Evolutionary conservation across 805 yeast species (phyloP), one percentile per base, ranked within the genome.

Genomic region (Scheffersomyces stipitis): DNA sequence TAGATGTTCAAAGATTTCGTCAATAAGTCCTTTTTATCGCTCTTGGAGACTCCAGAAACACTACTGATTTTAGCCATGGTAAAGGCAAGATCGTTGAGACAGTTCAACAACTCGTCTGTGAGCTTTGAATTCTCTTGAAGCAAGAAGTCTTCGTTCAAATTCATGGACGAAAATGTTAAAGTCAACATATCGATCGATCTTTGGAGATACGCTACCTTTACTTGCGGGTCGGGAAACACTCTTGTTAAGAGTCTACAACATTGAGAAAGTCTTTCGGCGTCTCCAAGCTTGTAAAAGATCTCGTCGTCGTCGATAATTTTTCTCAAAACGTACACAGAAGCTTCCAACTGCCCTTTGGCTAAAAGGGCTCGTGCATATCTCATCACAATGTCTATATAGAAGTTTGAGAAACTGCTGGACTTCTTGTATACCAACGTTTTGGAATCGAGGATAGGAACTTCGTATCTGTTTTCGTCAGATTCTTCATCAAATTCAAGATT

Each of bases 331-430:
- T 41, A 36, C 15, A 64, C 45, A 2, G 71, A 54, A 2, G 52
- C 45, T n/a, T 58, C 52, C 18, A 59, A 47, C 40, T 63, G 50
- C 20, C 71, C 72, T 38, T 68, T 66, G 16, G 74, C 71, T 24
- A 69, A 52, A 24, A 69, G 48, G 13, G 73, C 64, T 36, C 56
- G 58, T 26, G 71, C 60, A 48, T 69, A 69, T 20, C 75, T 49
- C 31, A 66, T 50, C 22, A 67, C 62, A 24, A 69, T 64, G 44
- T 69, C 73, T 30, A 68, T 58, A 42, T 69, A 69, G 51, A 69
- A 69, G 48, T 69, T 67, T 22, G 71, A 54, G 42, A 67, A 64
- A 9, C 42, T 51, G 14, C 46, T 44, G 8, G 68, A 62, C 30
- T 60, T 59, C 22, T 51, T 46, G 36, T 52, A 38, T 7, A 66